phyloP scores from a whole-genome alignment of 2,329 filamentous ascomycete species.

The Microdochium paspali region DNA sequence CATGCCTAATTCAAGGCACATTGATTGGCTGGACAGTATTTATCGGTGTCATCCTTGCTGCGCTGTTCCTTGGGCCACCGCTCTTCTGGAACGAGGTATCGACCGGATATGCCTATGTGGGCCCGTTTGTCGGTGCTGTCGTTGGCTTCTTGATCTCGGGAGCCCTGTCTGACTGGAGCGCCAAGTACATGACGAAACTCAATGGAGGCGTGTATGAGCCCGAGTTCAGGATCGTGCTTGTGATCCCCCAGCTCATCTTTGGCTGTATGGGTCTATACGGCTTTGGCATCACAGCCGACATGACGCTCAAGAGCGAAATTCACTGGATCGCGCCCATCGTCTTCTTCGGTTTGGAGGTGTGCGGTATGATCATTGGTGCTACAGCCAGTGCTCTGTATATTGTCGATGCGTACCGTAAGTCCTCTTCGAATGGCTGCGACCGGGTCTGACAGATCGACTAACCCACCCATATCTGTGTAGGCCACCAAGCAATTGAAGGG shows the following conservation, averaged over 20 bases:
- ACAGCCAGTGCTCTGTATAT: slow-evolving; percentile 82
- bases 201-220: slow-evolving; percentile 32
- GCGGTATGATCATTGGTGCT: slow-evolving; percentile 86
- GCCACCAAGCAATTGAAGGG: slow-evolving; percentile 73
- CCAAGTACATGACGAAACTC: slow-evolving; percentile 35
- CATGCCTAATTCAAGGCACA: slow-evolving; percentile 69
- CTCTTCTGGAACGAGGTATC: slow-evolving; percentile 74
- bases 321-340: slow-evolving; percentile 67
- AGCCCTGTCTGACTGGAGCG: slow-evolving; percentile 62
- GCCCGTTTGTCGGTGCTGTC: slow-evolving; percentile 76
- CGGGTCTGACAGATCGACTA: not conserved
- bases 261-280: slow-evolving; percentile 74
- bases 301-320: slow-evolving; percentile 46
- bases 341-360: slow-evolving; percentile 77
- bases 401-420: slow-evolving; percentile 81
- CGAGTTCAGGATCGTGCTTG: slow-evolving; percentile 40
- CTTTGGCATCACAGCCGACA: slow-evolving; percentile 64
- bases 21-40: slow-evolving; percentile 96
- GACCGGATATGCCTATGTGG: slow-evolving; percentile 80
- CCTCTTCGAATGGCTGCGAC: not conserved
- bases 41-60: slow-evolving; percentile 74
- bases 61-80: slow-evolving; percentile 71
- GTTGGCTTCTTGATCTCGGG: slow-evolving; percentile 71
- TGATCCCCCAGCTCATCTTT: slow-evolving; percentile 72
- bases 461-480: slow-evolving; percentile 24